Conservation (phyloP, 257 asterid genomes). For the Capsicum baccatum region DNA sequence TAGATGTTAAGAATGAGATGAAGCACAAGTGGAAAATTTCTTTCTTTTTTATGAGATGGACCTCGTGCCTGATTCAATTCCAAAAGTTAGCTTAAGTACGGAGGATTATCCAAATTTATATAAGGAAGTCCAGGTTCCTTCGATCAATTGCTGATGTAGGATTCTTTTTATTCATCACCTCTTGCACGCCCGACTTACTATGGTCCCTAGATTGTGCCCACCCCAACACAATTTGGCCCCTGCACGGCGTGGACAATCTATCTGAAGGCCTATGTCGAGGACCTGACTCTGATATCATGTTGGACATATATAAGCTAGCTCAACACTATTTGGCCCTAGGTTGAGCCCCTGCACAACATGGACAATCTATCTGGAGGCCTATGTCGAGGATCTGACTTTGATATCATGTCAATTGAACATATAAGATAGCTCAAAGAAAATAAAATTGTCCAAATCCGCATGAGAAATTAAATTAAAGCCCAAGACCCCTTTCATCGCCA, state of each 20-base stretch:
- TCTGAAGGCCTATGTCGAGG: too few relatives aligned
- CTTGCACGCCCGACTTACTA: rapidly evolving
- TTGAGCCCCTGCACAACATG: not conserved
- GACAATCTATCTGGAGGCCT: not conserved
- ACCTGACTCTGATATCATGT: not conserved
- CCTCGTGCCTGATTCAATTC: not conserved
- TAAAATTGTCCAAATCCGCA: not conserved
- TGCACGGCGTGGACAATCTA: not conserved
- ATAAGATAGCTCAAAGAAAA: not conserved
- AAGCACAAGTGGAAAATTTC: not conserved
- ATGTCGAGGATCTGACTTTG: not conserved
- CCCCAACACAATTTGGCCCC: not conserved
- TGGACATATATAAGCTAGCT: not conserved
- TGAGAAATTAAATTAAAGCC: not conserved
- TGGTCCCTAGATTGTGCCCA: not conserved
- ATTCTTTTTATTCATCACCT: not conserved
- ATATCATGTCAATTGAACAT: not conserved
- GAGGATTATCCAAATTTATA: not conserved
- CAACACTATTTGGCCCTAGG: not conserved
- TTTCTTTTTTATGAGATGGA: not conserved
- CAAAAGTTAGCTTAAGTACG: not conserved
- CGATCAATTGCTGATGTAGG: not conserved
- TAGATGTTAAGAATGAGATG: not conserved
- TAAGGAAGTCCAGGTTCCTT: not conserved
- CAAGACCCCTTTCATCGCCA: too few relatives aligned